These are phyloP conservation scores for Rhododendron vialii DNA, from an alignment of 148 eudicot genomes.

Conservation along the genomic window DNA sequence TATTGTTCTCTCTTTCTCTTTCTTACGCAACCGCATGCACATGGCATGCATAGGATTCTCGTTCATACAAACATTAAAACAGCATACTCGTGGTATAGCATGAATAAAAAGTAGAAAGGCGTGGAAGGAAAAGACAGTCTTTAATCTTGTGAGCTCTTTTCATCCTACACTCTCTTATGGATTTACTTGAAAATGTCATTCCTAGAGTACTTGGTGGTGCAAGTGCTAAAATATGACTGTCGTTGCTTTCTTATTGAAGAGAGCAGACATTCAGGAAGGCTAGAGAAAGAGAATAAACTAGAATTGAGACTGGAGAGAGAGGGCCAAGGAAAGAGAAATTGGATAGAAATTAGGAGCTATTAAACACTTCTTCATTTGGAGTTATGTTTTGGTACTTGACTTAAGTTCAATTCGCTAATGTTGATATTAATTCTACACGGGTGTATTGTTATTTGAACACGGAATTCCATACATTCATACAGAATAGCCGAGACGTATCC, in stretches of 20 bases:
- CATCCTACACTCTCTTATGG: background rate
- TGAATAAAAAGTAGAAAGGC: background rate
- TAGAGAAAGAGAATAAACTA: background rate
- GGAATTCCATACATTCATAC: background rate
- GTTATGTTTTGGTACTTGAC: background rate
- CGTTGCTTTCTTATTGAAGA: background rate
- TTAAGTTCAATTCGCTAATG: background rate
- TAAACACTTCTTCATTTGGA: background rate
- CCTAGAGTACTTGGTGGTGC: background rate
- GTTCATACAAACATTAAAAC: background rate
- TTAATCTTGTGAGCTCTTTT: background rate
- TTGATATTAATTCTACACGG: background rate
- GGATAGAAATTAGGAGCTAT: background rate
- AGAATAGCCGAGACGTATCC: background rate
- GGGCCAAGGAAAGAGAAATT: background rate
- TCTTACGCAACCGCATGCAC: background rate
- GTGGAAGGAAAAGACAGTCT: background rate
- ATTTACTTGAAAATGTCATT: background rate
- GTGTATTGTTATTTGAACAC: background rate
- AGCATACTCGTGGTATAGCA: background rate
- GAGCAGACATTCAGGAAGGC: background rate
- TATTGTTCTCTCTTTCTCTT: background rate
- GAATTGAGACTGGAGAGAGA: background rate
- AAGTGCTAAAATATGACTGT: background rate
- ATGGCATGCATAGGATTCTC: background rate